phyloP scores from a whole-genome alignment of 768 basidiomycete genomes.

The Leccinum boreale region DNA sequence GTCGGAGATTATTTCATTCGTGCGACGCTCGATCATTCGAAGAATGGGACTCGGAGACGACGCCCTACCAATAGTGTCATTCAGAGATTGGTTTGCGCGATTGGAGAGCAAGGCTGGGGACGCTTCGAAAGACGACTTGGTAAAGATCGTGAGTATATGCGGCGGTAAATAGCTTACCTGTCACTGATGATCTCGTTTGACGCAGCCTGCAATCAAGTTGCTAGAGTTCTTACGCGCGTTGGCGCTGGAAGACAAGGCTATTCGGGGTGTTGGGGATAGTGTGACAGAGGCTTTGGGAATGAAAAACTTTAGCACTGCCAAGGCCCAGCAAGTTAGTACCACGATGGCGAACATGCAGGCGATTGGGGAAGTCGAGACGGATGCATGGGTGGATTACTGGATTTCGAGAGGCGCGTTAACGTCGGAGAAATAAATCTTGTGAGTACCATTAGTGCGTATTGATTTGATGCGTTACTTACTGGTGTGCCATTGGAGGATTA shows the following conservation, averaged over 20 bases:
- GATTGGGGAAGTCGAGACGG: slow-evolving; percentile 21
- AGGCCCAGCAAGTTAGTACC: no score
- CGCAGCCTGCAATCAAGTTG: slow-evolving; percentile 33
- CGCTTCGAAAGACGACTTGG: slow-evolving; percentile 26
- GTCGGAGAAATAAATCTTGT: no score
- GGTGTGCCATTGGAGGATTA: no score
- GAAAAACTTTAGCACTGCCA: no score
- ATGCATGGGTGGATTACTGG: slow-evolving; percentile 27
- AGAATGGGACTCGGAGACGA: slow-evolving; percentile 1
- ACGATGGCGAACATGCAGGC: slow-evolving; percentile 27
- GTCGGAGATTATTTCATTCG: slow-evolving; percentile 25
- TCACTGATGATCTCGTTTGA: background rate
- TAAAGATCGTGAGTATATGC: slow-evolving; percentile 28
- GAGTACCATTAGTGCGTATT: no score
- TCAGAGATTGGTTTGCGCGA: slow-evolving; percentile 33
- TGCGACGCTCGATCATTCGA: slow-evolving; percentile 19
- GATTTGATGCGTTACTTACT: no score
- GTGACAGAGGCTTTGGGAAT: no score
- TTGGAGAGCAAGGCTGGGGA: slow-evolving; percentile 22
- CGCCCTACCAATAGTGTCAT: slow-evolving; percentile 31
- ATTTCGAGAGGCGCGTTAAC: slow-evolving; percentile 12
- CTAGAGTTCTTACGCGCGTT: no score
- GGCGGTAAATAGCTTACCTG: background rate
- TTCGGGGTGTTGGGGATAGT: no score
- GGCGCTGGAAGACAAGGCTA: no score